These are phyloP conservation scores for Schwanniomyces occidentalis DNA, from an alignment of 805 yeast genomes.

Conservation along the genomic window DNA sequence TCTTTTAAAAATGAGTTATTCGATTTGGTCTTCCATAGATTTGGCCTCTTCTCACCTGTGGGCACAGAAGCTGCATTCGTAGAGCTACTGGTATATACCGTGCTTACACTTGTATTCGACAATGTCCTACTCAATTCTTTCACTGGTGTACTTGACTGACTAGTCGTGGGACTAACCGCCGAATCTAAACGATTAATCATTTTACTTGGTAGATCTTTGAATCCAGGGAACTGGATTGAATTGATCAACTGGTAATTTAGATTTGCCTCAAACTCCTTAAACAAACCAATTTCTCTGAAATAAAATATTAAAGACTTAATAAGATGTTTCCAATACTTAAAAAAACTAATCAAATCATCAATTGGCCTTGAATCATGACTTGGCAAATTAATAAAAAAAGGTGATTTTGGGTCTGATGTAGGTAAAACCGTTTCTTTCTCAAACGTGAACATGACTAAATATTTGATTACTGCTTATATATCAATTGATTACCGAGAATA, in stretches of 20 bases:
- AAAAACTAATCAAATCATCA: constrained; percentile 36
- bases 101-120: constrained; percentile 25
- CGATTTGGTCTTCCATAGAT: constrained; percentile 24
- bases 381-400: constrained; percentile 42
- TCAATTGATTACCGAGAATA: too few species aligned
- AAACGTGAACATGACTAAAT: constrained; percentile 4
- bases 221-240: constrained; percentile 44
- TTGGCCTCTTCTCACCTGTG: constrained; percentile 18
- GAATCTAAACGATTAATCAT: constrained; percentile 4
- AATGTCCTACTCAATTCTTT: constrained; percentile 15
- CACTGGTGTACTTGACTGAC: constrained; percentile 14
- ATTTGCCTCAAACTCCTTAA: constrained; percentile 46
- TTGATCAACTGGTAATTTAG: constrained; percentile 37
- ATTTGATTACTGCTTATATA: too few species aligned
- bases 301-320: constrained; percentile 38
- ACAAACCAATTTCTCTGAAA: constrained; percentile 45
- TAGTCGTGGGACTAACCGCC: constrained; percentile 3
- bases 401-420: constrained; percentile 32
- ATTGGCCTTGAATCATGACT: constrained; percentile 38
- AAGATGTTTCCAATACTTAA: constrained; percentile 42
- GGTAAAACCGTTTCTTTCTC: constrained; percentile 28
- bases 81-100: constrained; percentile 6
- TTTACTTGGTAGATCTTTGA: constrained; percentile 38
- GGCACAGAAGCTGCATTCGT: constrained; percentile 10
- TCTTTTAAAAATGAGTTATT: constrained; percentile 15